Percentiles rank a stretch among this genome's conserved stretches.
phyloP scores from a whole-genome alignment of 495 filamentous ascomycete genomes.

The Daldinia concentrica region DNA sequence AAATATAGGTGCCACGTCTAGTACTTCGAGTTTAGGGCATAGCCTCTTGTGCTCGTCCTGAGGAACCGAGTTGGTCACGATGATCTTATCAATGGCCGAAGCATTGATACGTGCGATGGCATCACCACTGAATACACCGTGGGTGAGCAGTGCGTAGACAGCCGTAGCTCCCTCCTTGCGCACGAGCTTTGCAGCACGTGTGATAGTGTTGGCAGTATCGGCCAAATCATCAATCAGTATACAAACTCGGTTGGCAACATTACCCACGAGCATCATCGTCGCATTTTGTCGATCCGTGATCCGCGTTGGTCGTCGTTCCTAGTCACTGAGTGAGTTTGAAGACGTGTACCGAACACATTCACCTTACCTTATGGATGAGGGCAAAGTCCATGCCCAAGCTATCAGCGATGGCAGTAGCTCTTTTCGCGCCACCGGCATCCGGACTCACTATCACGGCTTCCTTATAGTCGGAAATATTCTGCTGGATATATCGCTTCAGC shows the following conservation, averaged over 20 bases:
- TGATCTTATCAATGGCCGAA: slow-evolving; percentile 85
- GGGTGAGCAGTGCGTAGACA: slow-evolving; percentile 91
- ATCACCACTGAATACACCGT: slow-evolving; percentile 93
- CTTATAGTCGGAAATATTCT: slow-evolving; percentile 85
- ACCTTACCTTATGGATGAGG: slow-evolving; percentile 92
- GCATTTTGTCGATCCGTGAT: slow-evolving; percentile 95
- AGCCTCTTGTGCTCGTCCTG: slow-evolving; percentile 79
- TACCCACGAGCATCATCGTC: slow-evolving; percentile 97
- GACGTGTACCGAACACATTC: slow-evolving; percentile 42
- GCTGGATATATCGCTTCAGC: slow-evolving; percentile 88
- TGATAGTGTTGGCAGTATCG: slow-evolving; percentile 97
- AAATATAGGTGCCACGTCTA: slow-evolving; percentile 93
- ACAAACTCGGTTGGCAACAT: slow-evolving; percentile 80
- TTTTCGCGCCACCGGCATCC: slow-evolving; percentile 95
- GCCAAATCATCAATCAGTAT: slow-evolving; percentile 95
- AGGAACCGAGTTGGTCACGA: slow-evolving; percentile 94
- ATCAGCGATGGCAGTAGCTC: slow-evolving; percentile 96
- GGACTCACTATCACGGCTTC: slow-evolving; percentile 93
- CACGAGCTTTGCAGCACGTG: slow-evolving; percentile 92
- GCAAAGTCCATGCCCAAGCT: slow-evolving; percentile 92
- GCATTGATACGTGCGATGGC: slow-evolving; percentile 94
- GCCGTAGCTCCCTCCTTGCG: slow-evolving; percentile 90
- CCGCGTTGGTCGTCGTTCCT: slow-evolving; percentile 96
- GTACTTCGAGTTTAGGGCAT: slow-evolving; percentile 88
- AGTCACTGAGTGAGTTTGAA: slow-evolving; percentile 50